These are phyloP conservation scores for Remersonia thermophila DNA, from an alignment of 2,329 filamentous ascomycete species.

Conservation along the genomic window DNA sequence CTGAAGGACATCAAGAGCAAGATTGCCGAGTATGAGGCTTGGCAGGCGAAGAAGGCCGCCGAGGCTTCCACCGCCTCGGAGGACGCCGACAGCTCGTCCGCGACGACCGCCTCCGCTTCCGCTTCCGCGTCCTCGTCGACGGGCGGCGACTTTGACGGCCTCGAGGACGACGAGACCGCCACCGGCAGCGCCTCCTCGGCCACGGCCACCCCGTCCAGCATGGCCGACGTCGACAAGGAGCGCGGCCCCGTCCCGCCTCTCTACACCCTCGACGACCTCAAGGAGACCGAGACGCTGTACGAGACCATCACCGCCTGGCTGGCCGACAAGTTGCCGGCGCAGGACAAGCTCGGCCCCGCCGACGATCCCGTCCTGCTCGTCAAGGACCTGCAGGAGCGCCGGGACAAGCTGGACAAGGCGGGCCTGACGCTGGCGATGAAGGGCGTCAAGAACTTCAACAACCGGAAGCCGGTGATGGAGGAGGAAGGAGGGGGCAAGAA, in stretches of 20 bases:
- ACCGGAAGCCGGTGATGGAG: slow-evolving; percentile 25
- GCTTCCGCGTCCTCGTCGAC: too few species aligned
- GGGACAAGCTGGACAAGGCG: slow-evolving; percentile 58
- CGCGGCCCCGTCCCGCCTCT: slow-evolving; percentile 48
- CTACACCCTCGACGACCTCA: slow-evolving; percentile 63
- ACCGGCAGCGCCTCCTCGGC: slow-evolving; percentile 22
- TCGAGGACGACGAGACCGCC: slow-evolving; percentile 54
- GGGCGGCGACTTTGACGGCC: slow-evolving; percentile 57
- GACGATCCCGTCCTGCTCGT: slow-evolving; percentile 65
- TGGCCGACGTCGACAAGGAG: slow-evolving; percentile 33
- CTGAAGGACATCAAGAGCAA: slow-evolving; percentile 57
- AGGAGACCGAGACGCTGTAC: slow-evolving; percentile 48
- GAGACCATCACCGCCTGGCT: slow-evolving; percentile 62
- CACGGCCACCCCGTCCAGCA: slow-evolving; percentile 18
- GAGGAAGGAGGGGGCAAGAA: slow-evolving; percentile 5
- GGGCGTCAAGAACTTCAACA: slow-evolving; percentile 46
- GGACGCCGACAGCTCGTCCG: slow-evolving; percentile 21
- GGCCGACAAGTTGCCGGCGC: slow-evolving; percentile 53
- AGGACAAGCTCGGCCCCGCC: slow-evolving; percentile 55
- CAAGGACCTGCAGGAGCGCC: slow-evolving; percentile 58
- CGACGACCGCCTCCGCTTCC: slow-evolving; percentile 32
- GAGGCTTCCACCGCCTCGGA: slow-evolving; percentile 29
- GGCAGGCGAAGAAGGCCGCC: slow-evolving; percentile 32
- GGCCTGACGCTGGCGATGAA: slow-evolving; percentile 60
- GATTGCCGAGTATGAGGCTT: slow-evolving; percentile 55